These are phyloP conservation scores for Gossypium anomalum DNA, from an alignment of 345 rosid genomes.

Conservation along the genomic window DNA sequence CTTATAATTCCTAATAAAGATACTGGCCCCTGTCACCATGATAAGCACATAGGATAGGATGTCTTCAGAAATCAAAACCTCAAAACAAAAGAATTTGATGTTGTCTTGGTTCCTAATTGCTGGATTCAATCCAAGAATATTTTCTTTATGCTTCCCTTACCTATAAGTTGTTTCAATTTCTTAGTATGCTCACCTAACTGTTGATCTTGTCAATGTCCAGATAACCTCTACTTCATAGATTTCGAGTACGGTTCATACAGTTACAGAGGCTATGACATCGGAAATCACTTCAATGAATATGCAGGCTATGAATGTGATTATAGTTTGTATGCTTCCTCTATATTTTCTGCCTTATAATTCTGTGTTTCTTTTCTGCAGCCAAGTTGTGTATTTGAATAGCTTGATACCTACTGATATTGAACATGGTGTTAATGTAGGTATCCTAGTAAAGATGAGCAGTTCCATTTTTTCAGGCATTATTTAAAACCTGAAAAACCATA, in stretches of 20 bases:
- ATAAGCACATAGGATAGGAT: neutral
- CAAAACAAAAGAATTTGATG: neutral
- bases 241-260: conserved; percentile 94
- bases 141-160: neutral
- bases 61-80: neutral
- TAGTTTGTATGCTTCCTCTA: conserved; percentile 52
- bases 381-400: neutral
- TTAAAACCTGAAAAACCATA: conserved; percentile 63
- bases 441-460: conserved; percentile 79
- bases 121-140: neutral
- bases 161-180: neutral
- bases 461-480: conserved; percentile 83
- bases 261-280: conserved; percentile 90
- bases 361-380: conserved; percentile 8
- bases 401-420: conserved; percentile 12
- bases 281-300: conserved; percentile 93
- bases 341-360: conserved; percentile 6
- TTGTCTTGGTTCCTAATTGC: neutral
- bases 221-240: conserved; percentile 82
- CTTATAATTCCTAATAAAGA: neutral
- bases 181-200: conserved; percentile 15
- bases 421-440: conserved; percentile 42
- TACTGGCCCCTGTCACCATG: neutral
- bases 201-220: conserved; percentile 36
- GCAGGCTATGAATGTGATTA: conserved; percentile 96